Percentiles rank a stretch among this genome's conserved stretches.
phyloP scores from a whole-genome alignment of 805 yeast species.

The Saccharomycopsis fermentans region DNA sequence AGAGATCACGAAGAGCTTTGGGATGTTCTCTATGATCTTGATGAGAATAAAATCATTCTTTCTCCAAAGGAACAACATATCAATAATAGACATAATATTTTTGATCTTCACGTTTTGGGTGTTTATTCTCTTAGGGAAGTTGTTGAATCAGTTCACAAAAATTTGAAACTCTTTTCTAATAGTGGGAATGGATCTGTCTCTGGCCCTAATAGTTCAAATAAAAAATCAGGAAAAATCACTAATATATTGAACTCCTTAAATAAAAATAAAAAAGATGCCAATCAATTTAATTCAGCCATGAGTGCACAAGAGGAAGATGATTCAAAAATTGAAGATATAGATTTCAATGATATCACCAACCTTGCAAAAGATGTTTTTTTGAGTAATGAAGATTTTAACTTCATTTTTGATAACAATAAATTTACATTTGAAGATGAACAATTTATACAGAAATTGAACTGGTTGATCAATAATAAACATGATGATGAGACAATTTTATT shows the following conservation, averaged over 20 bases:
- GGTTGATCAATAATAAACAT: conserved; percentile 34
- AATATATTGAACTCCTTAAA: background rate
- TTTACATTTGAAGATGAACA: conserved; percentile 37
- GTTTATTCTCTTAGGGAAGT: conserved; percentile 1
- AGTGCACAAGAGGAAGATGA: background rate
- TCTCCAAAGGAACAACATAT: background rate
- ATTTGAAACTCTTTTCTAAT: background rate
- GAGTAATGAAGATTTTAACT: background rate
- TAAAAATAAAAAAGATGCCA: background rate
- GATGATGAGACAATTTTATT: conserved; percentile 39
- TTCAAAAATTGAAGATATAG: background rate
- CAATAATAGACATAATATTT: background rate
- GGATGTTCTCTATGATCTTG: conserved; percentile 47
- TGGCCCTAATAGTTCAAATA: background rate
- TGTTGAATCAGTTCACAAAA: background rate
- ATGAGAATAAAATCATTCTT: conserved; percentile 27
- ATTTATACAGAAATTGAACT: conserved; percentile 33
- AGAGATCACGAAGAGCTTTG: conserved; percentile 43
- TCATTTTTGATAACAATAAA: conserved; percentile 19
- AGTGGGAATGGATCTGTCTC: background rate
- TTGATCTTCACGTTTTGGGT: background rate
- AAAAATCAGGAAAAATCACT: background rate
- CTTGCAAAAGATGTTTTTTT: background rate
- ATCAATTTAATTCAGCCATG: background rate
- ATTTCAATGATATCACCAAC: background rate